Conservation (phyloP, 805 yeast species). For the Ogataea haglerorum region DNA sequence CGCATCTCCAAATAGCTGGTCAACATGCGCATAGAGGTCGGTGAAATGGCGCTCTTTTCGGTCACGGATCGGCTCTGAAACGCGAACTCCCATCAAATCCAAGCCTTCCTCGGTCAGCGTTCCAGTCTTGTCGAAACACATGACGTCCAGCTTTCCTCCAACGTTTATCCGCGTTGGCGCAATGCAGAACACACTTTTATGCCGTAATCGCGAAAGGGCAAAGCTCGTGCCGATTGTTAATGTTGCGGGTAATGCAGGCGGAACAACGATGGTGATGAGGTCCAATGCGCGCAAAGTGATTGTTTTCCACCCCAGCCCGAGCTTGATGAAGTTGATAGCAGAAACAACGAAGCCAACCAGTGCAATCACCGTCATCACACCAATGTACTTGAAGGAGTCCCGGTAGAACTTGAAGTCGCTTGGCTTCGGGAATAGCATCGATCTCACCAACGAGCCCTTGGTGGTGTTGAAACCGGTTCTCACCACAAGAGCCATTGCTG, state of each 20-base stretch:
- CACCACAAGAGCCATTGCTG: constrained; percentile 82
- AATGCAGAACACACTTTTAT: constrained; percentile 75
- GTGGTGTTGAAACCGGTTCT: constrained; percentile 94
- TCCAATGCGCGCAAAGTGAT: constrained; percentile 90
- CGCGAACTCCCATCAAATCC: constrained; percentile 64
- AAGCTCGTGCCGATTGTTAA: constrained; percentile 94
- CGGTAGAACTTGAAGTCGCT: constrained; percentile 87
- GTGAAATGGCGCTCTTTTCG: constrained; percentile 30
- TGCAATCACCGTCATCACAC: constrained; percentile 88
- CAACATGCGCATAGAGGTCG: constrained; percentile 16
- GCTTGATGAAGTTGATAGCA: constrained; percentile 72
- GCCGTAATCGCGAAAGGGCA: constrained; percentile 73
- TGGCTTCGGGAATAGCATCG: constrained; percentile 97
- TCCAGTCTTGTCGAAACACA: constrained; percentile 96
- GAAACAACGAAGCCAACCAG: constrained; percentile 78
- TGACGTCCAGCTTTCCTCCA: constrained; percentile 89
- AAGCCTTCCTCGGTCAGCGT: constrained; percentile 96
- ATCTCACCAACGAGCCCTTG: constrained; percentile 87
- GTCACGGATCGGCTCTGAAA: constrained; percentile 33
- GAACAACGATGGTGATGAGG: constrained; percentile 93
- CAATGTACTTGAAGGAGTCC: constrained; percentile 94
- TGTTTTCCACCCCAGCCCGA: constrained; percentile 65
- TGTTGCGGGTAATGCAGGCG: constrained; percentile 98
- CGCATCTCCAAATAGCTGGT: constrained; percentile 15
- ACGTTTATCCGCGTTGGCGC: constrained; percentile 92